Evolutionary conservation across 2,329 filamentous ascomycete species (phyloP).

Genomic region (Xylaria sp.): DNA sequence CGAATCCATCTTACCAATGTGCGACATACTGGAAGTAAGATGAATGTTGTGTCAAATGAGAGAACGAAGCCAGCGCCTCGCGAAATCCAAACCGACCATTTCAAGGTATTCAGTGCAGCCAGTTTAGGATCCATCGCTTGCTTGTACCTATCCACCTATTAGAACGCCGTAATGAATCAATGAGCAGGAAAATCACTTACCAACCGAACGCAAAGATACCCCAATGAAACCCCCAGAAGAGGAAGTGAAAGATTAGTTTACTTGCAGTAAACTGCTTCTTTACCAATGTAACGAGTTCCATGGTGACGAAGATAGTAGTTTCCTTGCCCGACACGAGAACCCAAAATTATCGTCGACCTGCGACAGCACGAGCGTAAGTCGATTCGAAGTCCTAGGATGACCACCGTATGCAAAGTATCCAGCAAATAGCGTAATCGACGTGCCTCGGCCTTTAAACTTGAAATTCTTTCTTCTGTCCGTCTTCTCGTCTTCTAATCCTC

Average conservation of each 20-base stretch:
- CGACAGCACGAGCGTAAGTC: constrained; percentile 55
- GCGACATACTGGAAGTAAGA: constrained; percentile 93
- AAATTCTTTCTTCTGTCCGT: constrained; percentile 31
- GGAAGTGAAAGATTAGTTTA: constrained; percentile 81
- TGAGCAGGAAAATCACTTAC: constrained; percentile 60
- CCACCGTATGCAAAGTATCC: constrained; percentile 36
- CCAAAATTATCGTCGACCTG: constrained; percentile 64
- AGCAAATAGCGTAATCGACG: constrained; percentile 35
- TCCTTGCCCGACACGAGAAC: constrained; percentile 48
- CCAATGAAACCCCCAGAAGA: constrained; percentile 84
- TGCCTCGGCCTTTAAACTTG: constrained; percentile 13
- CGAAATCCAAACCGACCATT: constrained; percentile 94
- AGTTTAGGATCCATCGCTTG: constrained; percentile 76
- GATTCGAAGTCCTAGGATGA: constrained; percentile 39
- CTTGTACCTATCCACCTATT: constrained; percentile 70
- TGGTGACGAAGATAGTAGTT: constrained; percentile 52
- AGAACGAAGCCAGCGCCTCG: constrained; percentile 90
- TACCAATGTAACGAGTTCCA: constrained; percentile 53
- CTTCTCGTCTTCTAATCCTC: constrained; percentile 26
- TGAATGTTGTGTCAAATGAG: constrained; percentile 84
- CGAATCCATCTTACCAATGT: constrained; percentile 86
- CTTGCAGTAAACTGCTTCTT: constrained; percentile 73
- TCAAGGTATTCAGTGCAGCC: constrained; percentile 80
- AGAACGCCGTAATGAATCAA: constrained; percentile 15
- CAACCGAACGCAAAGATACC: constrained; percentile 86